Conservation (phyloP, 1,139 yeast genomes). For the Geotrichum fermentans region DNA sequence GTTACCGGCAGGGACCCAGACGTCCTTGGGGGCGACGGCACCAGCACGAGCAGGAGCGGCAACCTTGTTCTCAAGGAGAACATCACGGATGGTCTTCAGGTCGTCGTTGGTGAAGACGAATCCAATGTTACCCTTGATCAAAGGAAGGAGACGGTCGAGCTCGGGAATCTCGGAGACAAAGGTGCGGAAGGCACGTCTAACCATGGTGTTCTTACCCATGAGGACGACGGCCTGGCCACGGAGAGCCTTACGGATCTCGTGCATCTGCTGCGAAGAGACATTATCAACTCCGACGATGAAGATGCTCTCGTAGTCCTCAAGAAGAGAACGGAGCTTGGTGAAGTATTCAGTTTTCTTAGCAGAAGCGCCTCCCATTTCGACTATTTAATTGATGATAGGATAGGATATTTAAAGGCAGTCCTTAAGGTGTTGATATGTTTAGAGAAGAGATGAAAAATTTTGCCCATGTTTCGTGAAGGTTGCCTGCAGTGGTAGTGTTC, state of each 20-base stretch:
- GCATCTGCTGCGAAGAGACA: constrained; percentile 99
- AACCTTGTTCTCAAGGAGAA: constrained; percentile 83
- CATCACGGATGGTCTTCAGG: constrained; percentile 87
- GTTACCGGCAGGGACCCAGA: constrained; percentile 98
- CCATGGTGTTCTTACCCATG: constrained; percentile 99
- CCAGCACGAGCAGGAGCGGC: constrained; percentile 99
- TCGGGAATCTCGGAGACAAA: constrained; percentile 92
- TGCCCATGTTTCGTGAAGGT: too few species aligned
- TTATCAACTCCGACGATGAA: constrained; percentile 99
- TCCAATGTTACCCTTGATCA: constrained; percentile 97
- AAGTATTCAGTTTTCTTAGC: constrained; percentile 96
- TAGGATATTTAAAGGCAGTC: constrained; percentile 88
- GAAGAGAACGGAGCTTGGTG: constrained; percentile 86
- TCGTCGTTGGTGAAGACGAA: constrained; percentile 98
- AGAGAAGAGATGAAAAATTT: too few species aligned
- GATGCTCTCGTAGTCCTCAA: constrained; percentile 96
- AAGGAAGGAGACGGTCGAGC: constrained; percentile 90
- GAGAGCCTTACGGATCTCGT: constrained; percentile 95
- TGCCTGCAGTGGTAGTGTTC: too few species aligned
- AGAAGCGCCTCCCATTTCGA: constrained; percentile 99
- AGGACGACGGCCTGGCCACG: constrained; percentile 92
- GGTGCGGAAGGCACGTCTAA: constrained; percentile 98
- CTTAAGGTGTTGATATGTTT: constrained; percentile 7
- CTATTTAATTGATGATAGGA: constrained; percentile 58
- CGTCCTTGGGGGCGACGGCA: constrained; percentile 98